A percentile compares a stretch with the other conserved stretches of the same genome.
These are phyloP conservation scores for Termitomyces sp. DNA, from an alignment of 768 basidiomycete genomes.

Conservation along the genomic window DNA sequence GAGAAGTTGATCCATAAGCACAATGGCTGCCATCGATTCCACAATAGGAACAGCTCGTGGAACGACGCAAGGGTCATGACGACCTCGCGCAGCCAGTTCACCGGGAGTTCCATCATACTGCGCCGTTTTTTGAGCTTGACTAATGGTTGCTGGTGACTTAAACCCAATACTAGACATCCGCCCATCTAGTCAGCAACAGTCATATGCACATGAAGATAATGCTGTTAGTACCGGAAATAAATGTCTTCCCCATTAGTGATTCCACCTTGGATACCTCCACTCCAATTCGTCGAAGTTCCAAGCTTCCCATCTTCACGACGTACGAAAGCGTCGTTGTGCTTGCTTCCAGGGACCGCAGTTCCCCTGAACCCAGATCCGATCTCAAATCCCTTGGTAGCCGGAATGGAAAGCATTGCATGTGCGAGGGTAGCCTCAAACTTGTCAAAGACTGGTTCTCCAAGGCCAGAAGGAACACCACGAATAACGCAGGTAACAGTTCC, in stretches of 20 bases:
- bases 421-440: conserved; percentile 94
- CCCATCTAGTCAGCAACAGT: background rate
- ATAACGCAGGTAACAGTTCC: conserved; percentile 98
- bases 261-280: conserved; percentile 95
- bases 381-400: conserved; percentile 97
- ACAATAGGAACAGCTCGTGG: conserved; percentile 97
- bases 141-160: conserved; percentile 98
- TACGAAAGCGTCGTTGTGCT: conserved; percentile 90
- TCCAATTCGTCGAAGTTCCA: conserved; percentile 90
- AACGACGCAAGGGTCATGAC: conserved; percentile 97
- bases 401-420: conserved; percentile 98
- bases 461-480: conserved; percentile 81
- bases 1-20: conserved; percentile 90
- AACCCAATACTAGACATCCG: conserved; percentile 69
- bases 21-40: conserved; percentile 94
- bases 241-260: conserved; percentile 97
- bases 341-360: conserved; percentile 86
- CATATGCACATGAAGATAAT: background rate
- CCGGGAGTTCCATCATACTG: conserved; percentile 92
- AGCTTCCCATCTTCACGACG: conserved; percentile 59
- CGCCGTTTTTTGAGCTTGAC: conserved; percentile 83
- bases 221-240: conserved; percentile 77
- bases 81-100: conserved; percentile 81
- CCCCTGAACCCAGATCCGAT: conserved; percentile 96
- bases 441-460: conserved; percentile 98